These are phyloP conservation scores for Haberlea rhodopensis DNA, from an alignment of 257 asterid genomes.

Conservation along the genomic window DNA sequence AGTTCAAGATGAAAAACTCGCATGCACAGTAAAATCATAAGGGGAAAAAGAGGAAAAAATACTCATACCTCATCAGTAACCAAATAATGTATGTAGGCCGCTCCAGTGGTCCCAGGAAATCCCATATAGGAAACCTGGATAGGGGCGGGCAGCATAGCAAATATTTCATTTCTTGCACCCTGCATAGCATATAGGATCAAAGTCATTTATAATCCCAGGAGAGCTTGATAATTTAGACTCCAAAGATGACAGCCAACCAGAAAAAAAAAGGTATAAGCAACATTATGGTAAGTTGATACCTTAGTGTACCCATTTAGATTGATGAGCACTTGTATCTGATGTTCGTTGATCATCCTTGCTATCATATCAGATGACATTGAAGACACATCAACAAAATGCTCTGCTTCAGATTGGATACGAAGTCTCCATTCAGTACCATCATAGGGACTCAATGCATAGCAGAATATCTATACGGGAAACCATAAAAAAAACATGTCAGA, in stretches of 20 bases:
- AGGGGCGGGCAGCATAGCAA: slow-evolving; percentile 99
- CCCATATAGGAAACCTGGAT: slow-evolving; percentile 99
- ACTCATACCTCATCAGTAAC: slow-evolving; percentile 85
- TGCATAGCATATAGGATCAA: slow-evolving; percentile 29
- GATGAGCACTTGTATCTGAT: slow-evolving; percentile 88
- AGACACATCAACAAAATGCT: slow-evolving; percentile 90
- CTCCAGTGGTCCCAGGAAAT: slow-evolving; percentile 99
- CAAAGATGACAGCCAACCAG: slow-evolving; percentile 1
- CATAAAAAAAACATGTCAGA: slow-evolving; percentile 14
- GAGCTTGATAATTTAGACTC: not conserved
- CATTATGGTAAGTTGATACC: slow-evolving; percentile 39
- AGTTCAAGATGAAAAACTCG: slow-evolving; percentile 3
- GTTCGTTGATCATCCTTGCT: slow-evolving; percentile 90
- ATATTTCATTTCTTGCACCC: slow-evolving; percentile 99
- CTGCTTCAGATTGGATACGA: slow-evolving; percentile 85
- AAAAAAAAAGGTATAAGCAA: slow-evolving; percentile 14
- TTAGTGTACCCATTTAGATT: slow-evolving; percentile 98
- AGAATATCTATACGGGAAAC: slow-evolving; percentile 61
- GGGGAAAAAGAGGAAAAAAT: slow-evolving; percentile 1
- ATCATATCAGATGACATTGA: slow-evolving; percentile 87
- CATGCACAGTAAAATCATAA: not conserved
- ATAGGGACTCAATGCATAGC: slow-evolving; percentile 93
- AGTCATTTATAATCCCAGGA: slow-evolving; percentile 8
- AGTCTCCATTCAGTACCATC: slow-evolving; percentile 98
- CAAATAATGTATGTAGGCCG: slow-evolving; percentile 82